These are phyloP conservation scores for Raddia distichophylla DNA, from an alignment of 176 grass and related monocot genomes.

Conservation along the genomic window DNA sequence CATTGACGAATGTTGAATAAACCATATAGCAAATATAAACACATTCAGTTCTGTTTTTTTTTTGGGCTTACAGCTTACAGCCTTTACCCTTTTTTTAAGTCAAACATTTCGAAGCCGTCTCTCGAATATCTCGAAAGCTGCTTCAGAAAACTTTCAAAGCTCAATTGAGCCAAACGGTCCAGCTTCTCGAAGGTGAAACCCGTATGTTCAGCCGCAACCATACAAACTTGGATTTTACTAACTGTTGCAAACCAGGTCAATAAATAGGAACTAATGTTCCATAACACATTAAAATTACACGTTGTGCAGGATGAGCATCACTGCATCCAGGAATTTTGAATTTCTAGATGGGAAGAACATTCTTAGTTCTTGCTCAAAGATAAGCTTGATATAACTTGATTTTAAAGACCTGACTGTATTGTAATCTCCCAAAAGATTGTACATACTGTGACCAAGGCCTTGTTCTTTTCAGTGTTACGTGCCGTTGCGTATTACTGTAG, in stretches of 20 bases:
- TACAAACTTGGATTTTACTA: conserved; percentile 26
- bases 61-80: too few relatives aligned
- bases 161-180: too few relatives aligned
- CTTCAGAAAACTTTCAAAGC: too few relatives aligned
- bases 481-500: too few relatives aligned
- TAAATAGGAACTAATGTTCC: background rate
- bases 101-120: too few relatives aligned
- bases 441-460: background rate
- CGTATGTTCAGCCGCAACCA: too few relatives aligned
- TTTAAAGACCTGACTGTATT: conserved; percentile 15
- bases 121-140: too few relatives aligned
- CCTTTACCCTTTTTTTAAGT: too few relatives aligned
- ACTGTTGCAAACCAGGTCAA: background rate
- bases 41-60: background rate
- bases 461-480: too few relatives aligned
- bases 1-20: conserved; percentile 19
- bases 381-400: conserved; percentile 34
- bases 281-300: conserved; percentile 26
- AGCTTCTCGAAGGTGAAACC: too few relatives aligned
- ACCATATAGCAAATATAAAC: background rate
- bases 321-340: background rate
- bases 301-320: background rate
- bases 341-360: conserved; percentile 2
- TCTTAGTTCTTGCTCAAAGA: conserved; percentile 25
- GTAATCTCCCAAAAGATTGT: background rate